These are phyloP conservation scores for Anthracocystis walkeri DNA, from an alignment of 1,284 basidiomycete genomes.

Conservation along the genomic window DNA sequence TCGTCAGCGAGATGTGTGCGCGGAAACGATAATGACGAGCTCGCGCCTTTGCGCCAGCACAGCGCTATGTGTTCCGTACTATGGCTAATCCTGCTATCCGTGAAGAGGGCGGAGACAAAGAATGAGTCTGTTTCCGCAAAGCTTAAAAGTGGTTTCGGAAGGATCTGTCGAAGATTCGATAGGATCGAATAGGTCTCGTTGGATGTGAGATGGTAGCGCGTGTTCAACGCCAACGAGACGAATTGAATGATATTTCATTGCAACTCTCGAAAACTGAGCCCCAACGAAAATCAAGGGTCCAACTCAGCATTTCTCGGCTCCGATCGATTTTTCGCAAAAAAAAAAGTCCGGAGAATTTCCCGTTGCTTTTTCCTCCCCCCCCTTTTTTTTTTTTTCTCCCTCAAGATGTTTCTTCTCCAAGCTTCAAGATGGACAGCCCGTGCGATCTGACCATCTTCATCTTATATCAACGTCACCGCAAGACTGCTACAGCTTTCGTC, in stretches of 20 bases:
- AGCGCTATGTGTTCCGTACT: neutral
- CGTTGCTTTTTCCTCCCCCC: neutral
- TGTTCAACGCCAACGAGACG: conserved; percentile 7
- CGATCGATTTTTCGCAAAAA: conserved; percentile 3
- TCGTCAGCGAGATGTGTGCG: neutral
- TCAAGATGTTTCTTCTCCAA: conserved; percentile 5
- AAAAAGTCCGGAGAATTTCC: conserved; percentile 20
- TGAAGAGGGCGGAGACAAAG: too few species aligned
- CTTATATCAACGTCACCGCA: neutral
- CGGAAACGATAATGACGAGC: neutral
- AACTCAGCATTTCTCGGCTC: conserved; percentile 9
- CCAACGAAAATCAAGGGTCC: conserved; percentile 17
- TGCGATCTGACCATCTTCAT: neutral
- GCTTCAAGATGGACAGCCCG: neutral
- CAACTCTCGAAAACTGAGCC: conserved; percentile 18
- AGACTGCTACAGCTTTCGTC: neutral
- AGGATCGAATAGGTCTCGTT: conserved; percentile 49
- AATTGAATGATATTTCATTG: conserved; percentile 58
- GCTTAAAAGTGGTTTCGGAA: neutral
- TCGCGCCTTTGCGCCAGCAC: neutral
- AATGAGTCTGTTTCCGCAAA: too few species aligned
- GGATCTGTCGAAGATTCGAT: conserved; percentile 13
- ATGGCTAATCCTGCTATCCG: too few species aligned
- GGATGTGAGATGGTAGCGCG: conserved; percentile 26
- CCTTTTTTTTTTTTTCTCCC: neutral